phyloP scores from a whole-genome alignment of 768 basidiomycete species.

The Amanita jacksonii region DNA sequence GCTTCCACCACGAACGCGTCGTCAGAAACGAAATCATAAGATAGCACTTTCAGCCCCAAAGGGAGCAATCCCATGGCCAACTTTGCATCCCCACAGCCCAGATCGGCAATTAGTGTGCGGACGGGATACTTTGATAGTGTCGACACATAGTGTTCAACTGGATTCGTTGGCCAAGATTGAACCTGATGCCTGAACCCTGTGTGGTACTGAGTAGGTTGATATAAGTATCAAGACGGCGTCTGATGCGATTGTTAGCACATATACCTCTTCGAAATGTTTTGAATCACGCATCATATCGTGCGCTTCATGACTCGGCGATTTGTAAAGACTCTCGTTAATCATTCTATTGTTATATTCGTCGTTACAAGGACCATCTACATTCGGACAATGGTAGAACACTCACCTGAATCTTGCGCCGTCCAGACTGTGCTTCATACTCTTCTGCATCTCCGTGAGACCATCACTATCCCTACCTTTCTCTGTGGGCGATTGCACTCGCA shows the following conservation, averaged over 20 bases:
- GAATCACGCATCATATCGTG: slow-evolving; percentile 80
- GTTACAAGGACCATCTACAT: not conserved
- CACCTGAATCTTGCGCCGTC: slow-evolving; percentile 87
- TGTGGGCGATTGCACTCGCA: slow-evolving; percentile 9
- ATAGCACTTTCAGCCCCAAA: slow-evolving; percentile 59
- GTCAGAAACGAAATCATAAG: slow-evolving; percentile 75
- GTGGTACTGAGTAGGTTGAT: slow-evolving; percentile 63
- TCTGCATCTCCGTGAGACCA: slow-evolving; percentile 64
- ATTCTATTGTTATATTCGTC: slow-evolving; percentile 34
- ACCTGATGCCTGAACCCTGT: slow-evolving; percentile 87
- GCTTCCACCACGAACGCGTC: slow-evolving; percentile 74
- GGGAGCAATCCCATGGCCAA: slow-evolving; percentile 69
- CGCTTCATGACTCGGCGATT: slow-evolving; percentile 67
- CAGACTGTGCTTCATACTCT: slow-evolving; percentile 66
- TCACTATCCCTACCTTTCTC: slow-evolving; percentile 4
- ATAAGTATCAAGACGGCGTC: not conserved
- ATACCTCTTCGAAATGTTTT: slow-evolving; percentile 74
- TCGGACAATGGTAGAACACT: no score
- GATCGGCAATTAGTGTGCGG: slow-evolving; percentile 75
- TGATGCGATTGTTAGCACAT: slow-evolving; percentile 4
- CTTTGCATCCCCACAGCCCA: slow-evolving; percentile 93
- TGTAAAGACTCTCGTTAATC: slow-evolving; percentile 92
- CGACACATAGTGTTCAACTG: slow-evolving; percentile 74
- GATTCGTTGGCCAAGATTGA: slow-evolving; percentile 88
- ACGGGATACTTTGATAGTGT: slow-evolving; percentile 53